Conservation (phyloP, 805 yeast genomes). For the Nakazawaea laoshanensis region DNA sequence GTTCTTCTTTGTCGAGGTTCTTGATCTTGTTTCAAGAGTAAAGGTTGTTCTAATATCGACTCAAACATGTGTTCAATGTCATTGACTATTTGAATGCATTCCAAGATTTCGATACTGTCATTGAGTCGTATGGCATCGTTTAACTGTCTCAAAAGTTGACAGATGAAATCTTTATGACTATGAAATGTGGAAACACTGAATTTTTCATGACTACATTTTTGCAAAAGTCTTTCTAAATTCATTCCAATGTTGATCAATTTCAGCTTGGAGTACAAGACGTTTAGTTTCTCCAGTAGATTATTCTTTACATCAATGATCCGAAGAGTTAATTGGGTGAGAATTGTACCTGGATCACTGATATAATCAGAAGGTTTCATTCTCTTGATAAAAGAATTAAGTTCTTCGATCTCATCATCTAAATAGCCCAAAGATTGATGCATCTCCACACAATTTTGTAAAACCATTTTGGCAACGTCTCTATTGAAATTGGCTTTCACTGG, state of each 20-base stretch:
- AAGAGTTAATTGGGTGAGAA: conserved; percentile 33
- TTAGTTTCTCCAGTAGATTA: conserved; percentile 40
- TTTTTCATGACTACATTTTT: conserved; percentile 12
- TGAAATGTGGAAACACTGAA: conserved; percentile 33
- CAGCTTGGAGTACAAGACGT: conserved; percentile 57
- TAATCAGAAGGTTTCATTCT: conserved; percentile 34
- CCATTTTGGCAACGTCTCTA: conserved; percentile 44
- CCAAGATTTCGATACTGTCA: conserved; percentile 52
- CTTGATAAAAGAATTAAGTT: conserved; percentile 33
- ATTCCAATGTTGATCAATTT: conserved; percentile 57
- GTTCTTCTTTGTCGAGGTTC: conserved; percentile 10
- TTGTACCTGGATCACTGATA: conserved; percentile 45
- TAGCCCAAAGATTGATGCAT: conserved; percentile 31
- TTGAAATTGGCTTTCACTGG: conserved; percentile 36
- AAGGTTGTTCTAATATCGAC: conserved; percentile 29
- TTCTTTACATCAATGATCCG: conserved; percentile 42
- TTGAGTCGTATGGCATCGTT: conserved; percentile 43
- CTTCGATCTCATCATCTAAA: conserved; percentile 37
- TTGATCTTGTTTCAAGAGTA: background rate
- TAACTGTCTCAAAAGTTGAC: conserved; percentile 47
- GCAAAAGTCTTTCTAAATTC: conserved; percentile 38
- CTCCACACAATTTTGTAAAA: conserved; percentile 40
- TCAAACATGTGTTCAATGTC: conserved; percentile 74
- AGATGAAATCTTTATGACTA: conserved; percentile 53
- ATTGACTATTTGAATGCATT: conserved; percentile 56